These are phyloP conservation scores for Avena atlantica DNA, from an alignment of 176 grass and related monocot species.

Conservation along the genomic window DNA sequence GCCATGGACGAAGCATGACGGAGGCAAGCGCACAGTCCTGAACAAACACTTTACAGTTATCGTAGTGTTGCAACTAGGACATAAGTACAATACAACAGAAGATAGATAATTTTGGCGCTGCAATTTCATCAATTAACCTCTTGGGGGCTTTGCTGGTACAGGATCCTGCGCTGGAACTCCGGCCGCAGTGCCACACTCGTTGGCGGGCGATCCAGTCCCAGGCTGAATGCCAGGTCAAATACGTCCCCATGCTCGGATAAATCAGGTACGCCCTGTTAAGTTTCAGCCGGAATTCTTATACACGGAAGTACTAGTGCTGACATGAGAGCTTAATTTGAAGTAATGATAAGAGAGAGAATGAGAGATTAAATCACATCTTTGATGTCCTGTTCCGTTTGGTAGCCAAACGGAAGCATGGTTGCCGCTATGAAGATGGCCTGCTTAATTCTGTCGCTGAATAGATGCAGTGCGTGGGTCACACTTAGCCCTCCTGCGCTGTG, in stretches of 20 bases:
- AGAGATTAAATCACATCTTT: constrained; percentile 44
- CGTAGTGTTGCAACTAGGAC: neutral
- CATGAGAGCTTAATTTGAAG: too few relatives aligned
- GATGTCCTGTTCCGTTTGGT: constrained; percentile 43
- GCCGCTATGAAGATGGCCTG: constrained; percentile 59
- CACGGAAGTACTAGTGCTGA: too few relatives aligned
- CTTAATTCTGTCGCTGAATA: constrained; percentile 48
- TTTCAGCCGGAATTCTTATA: neutral
- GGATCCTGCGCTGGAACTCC: constrained; percentile 45
- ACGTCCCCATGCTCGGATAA: constrained; percentile 48
- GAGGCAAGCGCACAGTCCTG: constrained; percentile 55
- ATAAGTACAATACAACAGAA: neutral
- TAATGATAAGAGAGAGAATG: neutral
- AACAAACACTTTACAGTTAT: neutral
- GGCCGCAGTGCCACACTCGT: constrained; percentile 31
- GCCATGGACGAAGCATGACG: constrained; percentile 57
- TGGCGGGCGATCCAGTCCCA: constrained; percentile 39
- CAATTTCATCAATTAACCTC: constrained; percentile 42
- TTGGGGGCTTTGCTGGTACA: constrained; percentile 45
- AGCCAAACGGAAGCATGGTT: constrained; percentile 63
- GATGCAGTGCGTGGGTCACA: constrained; percentile 46
- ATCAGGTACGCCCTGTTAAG: constrained; percentile 53
- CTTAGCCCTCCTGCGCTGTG: constrained; percentile 58
- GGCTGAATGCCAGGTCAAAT: constrained; percentile 40
- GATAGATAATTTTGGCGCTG: neutral